These are phyloP conservation scores for Aspergillus brasiliensis DNA, from an alignment of 2,329 filamentous ascomycete species.

Conservation along the genomic window DNA sequence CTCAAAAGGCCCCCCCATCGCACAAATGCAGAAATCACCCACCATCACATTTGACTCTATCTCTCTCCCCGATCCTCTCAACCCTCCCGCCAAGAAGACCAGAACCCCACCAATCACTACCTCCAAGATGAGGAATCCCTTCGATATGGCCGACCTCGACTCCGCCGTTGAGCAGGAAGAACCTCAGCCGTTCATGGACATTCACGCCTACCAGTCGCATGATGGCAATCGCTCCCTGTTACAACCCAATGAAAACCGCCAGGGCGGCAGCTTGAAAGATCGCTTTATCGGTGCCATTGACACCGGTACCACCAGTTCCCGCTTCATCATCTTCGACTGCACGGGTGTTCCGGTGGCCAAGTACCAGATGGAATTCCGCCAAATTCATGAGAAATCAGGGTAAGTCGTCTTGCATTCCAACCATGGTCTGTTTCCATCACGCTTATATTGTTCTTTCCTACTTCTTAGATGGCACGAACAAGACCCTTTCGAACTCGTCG, in stretches of 20 bases:
- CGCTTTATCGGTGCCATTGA: slow-evolving; percentile 83
- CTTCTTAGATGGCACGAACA: slow-evolving; percentile 80
- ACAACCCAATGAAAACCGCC: slow-evolving; percentile 36
- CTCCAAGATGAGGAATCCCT: slow-evolving; percentile 32
- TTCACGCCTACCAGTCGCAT: slow-evolving; percentile 31
- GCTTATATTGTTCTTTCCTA: background rate
- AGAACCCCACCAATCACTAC: slow-evolving; percentile 8
- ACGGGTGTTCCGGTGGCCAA: slow-evolving; percentile 75
- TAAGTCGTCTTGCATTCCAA: slow-evolving; percentile 52
- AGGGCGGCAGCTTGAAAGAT: slow-evolving; percentile 36
- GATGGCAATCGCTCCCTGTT: slow-evolving; percentile 41
- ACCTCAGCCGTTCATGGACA: slow-evolving; percentile 22
- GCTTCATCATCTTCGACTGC: slow-evolving; percentile 88
- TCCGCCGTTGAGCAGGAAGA: slow-evolving; percentile 24
- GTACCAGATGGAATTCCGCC: slow-evolving; percentile 84
- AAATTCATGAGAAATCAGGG: slow-evolving; percentile 83
- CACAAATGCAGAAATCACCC: background rate
- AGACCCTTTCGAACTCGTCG: slow-evolving; percentile 74
- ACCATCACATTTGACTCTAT: background rate
- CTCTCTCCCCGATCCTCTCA: background rate
- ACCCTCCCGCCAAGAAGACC: background rate
- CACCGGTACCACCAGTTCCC: slow-evolving; percentile 84
- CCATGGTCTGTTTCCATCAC: background rate
- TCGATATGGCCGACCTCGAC: slow-evolving; percentile 33
- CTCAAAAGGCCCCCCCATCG: background rate